Conservation (phyloP, 257 asterid species). For the Perilla frutescens region DNA sequence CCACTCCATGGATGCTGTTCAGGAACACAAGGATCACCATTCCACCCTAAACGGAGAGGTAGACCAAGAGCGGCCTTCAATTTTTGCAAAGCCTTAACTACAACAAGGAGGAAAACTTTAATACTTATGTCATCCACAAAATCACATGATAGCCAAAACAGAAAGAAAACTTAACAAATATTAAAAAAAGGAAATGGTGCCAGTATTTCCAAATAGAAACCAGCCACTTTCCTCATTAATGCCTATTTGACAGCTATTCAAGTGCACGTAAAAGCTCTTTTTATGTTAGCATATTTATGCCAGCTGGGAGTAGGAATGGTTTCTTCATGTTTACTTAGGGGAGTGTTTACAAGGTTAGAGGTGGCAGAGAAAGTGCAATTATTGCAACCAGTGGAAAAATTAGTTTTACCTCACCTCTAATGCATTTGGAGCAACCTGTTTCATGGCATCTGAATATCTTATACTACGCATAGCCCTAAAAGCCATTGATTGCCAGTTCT, state of each 20-base stretch:
- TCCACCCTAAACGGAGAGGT: slow-evolving; percentile 99
- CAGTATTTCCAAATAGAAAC: not conserved
- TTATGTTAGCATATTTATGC: not conserved
- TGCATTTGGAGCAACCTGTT: too few relatives aligned
- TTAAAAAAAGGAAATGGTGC: not conserved
- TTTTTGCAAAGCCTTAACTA: slow-evolving; percentile 79
- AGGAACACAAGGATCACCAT: slow-evolving; percentile 98
- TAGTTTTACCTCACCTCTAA: not conserved
- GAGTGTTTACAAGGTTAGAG: not conserved
- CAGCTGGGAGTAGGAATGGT: not conserved
- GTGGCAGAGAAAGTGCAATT: not conserved
- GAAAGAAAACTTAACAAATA: slow-evolving; percentile 16
- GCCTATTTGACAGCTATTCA: not conserved
- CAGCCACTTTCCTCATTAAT: not conserved
- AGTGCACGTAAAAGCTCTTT: not conserved
- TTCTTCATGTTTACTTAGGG: not conserved
- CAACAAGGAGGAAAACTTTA: slow-evolving; percentile 26
- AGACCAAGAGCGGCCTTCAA: slow-evolving; percentile 84
- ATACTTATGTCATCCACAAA: not conserved
- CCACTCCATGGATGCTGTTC: slow-evolving; percentile 99
- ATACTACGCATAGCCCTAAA: too few relatives aligned
- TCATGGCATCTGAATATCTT: too few relatives aligned
- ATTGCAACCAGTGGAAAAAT: not conserved
- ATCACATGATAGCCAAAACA: slow-evolving; percentile 8
- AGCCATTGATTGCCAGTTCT: not conserved